phyloP scores from a whole-genome alignment of 306 rosid species.

The Vachellia collinsii region DNA sequence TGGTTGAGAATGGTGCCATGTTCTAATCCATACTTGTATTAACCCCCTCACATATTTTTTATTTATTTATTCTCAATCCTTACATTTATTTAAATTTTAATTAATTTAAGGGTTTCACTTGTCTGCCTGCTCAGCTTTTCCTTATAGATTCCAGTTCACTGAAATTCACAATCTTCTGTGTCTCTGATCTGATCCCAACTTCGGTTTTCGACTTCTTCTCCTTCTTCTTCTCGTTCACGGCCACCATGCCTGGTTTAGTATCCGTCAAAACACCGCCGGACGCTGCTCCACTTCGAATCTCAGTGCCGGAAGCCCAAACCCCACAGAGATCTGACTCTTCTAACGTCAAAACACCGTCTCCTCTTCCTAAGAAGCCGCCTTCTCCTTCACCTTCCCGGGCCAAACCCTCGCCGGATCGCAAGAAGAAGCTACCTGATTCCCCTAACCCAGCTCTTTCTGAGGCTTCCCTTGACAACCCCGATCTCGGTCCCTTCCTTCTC shows the following conservation, averaged over 20 bases:
- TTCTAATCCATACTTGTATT: constrained; percentile 44
- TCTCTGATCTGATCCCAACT: constrained; percentile 5
- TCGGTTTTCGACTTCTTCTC: not conserved
- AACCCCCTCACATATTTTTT: constrained; percentile 6
- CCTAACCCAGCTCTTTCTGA: constrained; percentile 62
- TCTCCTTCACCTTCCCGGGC: constrained; percentile 87
- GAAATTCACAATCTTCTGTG: constrained; percentile 5
- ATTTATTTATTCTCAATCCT: not conserved
- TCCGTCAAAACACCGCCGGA: constrained; percentile 82
- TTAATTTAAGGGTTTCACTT: not conserved
- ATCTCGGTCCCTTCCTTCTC: constrained; percentile 96
- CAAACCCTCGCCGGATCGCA: constrained; percentile 63
- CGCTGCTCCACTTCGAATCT: constrained; percentile 60
- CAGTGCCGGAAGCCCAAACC: constrained; percentile 57
- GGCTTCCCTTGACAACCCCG: constrained; percentile 90
- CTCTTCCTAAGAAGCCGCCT: constrained; percentile 65
- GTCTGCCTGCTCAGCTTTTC: not conserved
- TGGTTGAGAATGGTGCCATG: constrained; percentile 48
- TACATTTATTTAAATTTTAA: not conserved
- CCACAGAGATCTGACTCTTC: constrained; percentile 61
- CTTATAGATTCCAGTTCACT: constrained; percentile 2
- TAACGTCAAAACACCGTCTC: constrained; percentile 63
- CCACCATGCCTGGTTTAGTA: constrained; percentile 83
- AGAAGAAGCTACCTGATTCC: constrained; percentile 66
- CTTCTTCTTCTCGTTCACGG: not conserved